Evolutionary conservation across 2,329 filamentous ascomycete genomes (phyloP).

Genomic region (Ceratocystis papillata): DNA sequence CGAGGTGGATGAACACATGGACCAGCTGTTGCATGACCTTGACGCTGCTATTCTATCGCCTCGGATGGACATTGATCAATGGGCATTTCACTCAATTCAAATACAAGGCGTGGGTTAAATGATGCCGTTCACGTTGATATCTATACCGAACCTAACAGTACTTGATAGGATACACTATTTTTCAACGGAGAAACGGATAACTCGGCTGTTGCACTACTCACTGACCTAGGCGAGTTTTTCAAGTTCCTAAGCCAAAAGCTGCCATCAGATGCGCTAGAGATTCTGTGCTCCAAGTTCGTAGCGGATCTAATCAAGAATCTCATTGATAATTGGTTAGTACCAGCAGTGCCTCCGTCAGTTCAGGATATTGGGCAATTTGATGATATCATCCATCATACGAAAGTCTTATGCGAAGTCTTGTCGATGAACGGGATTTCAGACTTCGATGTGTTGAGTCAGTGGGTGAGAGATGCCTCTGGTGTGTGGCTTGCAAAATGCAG

Average conservation of each 20-base stretch:
- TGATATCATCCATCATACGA: slow-evolving; percentile 52
- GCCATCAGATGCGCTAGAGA: slow-evolving; percentile 44
- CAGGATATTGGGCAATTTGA: slow-evolving; percentile 63
- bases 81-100: slow-evolving; percentile 34
- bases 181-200: slow-evolving; percentile 36
- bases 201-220: slow-evolving; percentile 42
- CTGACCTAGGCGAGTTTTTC: slow-evolving; percentile 44
- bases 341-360: slow-evolving; percentile 64
- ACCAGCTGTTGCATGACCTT: slow-evolving; percentile 51
- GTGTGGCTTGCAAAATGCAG: slow-evolving; percentile 80
- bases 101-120: slow-evolving; percentile 33
- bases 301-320: slow-evolving; percentile 56
- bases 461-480: slow-evolving; percentile 68
- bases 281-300: slow-evolving; percentile 60
- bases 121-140: neutral
- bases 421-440: slow-evolving; percentile 52
- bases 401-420: slow-evolving; percentile 53
- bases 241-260: slow-evolving; percentile 43
- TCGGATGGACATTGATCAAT: slow-evolving; percentile 40
- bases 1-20: slow-evolving; percentile 49
- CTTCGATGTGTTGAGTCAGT: slow-evolving; percentile 56
- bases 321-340: slow-evolving; percentile 62
- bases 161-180: slow-evolving; percentile 35
- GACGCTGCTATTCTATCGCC: slow-evolving; percentile 51
- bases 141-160: slow-evolving; percentile 26